phyloP scores from a whole-genome alignment of 2,329 filamentous ascomycete species.

The Cytospora piceicola region DNA sequence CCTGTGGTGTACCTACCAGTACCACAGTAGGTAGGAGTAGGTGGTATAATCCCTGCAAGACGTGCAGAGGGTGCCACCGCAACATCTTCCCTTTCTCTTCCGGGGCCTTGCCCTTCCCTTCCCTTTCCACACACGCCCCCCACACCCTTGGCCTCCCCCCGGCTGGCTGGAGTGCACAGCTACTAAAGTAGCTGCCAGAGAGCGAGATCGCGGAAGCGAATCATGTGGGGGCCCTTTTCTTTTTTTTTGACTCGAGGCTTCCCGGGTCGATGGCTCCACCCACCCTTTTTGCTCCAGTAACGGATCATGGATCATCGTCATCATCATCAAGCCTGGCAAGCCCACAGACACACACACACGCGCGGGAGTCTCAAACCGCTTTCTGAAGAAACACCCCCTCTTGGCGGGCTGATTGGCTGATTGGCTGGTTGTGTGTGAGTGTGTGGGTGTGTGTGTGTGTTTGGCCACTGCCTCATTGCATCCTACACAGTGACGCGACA shows the following conservation, averaged over 20 bases:
- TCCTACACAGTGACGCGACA: slow-evolving; percentile 5
- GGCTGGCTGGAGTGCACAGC: not conserved
- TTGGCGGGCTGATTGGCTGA: not conserved
- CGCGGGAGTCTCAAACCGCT: slow-evolving; percentile 1
- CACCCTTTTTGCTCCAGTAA: slow-evolving; percentile 23
- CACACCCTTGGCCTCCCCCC: not conserved
- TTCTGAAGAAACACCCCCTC: slow-evolving; percentile 7
- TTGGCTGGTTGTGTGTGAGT: not conserved
- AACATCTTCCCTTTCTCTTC: too few relatives aligned
- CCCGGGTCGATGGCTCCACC: slow-evolving; percentile 16
- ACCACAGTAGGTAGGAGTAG: too few relatives aligned
- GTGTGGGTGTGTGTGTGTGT: not conserved
- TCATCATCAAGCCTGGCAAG: too few relatives aligned
- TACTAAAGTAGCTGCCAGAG: not conserved
- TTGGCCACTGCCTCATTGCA: not conserved
- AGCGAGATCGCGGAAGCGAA: slow-evolving; percentile 25
- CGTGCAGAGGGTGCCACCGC: slow-evolving; percentile 8
- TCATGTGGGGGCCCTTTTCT: slow-evolving; percentile 25
- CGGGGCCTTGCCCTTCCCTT: not conserved
- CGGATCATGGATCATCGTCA: slow-evolving; percentile 2
- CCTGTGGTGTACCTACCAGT: too few relatives aligned
- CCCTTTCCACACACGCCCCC: not conserved
- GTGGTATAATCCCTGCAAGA: slow-evolving; percentile 4
- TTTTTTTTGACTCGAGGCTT: slow-evolving; percentile 2
- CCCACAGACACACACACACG: slow-evolving; percentile 7